Conservation (phyloP, 768 basidiomycete species). For the Zangia roseola region DNA sequence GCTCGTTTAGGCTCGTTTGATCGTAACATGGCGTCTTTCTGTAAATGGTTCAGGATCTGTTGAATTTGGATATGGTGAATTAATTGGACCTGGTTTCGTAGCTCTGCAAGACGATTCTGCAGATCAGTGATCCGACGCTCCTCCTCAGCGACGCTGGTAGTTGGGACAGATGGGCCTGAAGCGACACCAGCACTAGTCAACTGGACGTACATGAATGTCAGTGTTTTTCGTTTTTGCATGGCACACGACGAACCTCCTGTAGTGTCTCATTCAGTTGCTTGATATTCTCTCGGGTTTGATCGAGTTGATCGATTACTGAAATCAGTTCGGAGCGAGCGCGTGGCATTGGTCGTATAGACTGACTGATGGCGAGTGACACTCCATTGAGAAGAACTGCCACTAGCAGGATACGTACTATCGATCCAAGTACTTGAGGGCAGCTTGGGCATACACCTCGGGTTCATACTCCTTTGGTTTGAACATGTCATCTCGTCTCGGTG, state of each 20-base stretch:
- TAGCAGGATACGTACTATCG: slow-evolving; percentile 56
- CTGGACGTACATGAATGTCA: slow-evolving; percentile 5
- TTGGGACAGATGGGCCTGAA: slow-evolving; percentile 23
- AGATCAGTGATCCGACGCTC: slow-evolving; percentile 42
- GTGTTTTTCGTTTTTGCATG: slow-evolving; percentile 6
- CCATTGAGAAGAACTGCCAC: background rate
- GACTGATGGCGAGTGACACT: slow-evolving; percentile 38
- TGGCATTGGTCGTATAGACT: slow-evolving; percentile 49
- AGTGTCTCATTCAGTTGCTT: slow-evolving; percentile 34
- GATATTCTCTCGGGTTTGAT: slow-evolving; percentile 37
- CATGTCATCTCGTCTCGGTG: slow-evolving; percentile 38
- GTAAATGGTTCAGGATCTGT: background rate
- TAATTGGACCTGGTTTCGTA: slow-evolving; percentile 38
- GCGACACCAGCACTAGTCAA: slow-evolving; percentile 15
- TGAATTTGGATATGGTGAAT: background rate
- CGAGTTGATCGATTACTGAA: slow-evolving; percentile 39
- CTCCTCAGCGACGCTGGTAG: slow-evolving; percentile 36
- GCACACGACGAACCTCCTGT: slow-evolving; percentile 37
- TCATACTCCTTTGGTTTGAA: slow-evolving; percentile 46
- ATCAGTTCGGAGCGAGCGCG: slow-evolving; percentile 42
- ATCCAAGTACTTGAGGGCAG: slow-evolving; percentile 74
- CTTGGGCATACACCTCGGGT: slow-evolving; percentile 74
- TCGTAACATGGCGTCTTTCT: slow-evolving; percentile 31
- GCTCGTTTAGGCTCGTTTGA: slow-evolving; percentile 16
- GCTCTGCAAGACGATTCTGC: slow-evolving; percentile 41